Base-by-base conservation (phyloP, 106 monocot species). In the Agapanthus africanus region DNA sequence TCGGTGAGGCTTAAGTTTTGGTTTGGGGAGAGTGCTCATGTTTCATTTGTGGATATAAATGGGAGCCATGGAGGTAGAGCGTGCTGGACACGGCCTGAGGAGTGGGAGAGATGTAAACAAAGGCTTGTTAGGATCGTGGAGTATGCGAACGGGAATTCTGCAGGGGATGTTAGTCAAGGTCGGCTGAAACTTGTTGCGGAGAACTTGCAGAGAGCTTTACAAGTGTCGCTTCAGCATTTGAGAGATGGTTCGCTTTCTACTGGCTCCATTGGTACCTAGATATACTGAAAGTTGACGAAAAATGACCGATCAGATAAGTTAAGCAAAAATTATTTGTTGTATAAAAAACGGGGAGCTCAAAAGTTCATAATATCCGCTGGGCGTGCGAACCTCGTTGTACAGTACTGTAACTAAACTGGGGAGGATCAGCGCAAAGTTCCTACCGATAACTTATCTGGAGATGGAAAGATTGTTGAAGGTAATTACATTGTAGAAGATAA, bases 61-160 rank as follows among this genome's bases (percentile, higher is more conserved):
- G 99, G 99, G 36, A 99, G 99, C 69, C 99, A 99, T 77, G 93
- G 92, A n/a, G 92, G 99, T 15, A 80, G 82, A 79, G 84, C 93
- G 27, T 99, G 99, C 62, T 93, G 87, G 90, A 69, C 74, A 5
- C 77, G 82, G 23, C 73, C 72, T 2, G 99, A 99, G 34, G 99
- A 99, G 39, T 99, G 99, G 97, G 99, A 99, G 41, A 89, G 74
- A 77, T 99, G 90, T 79, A 93, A 82, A 68, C 93, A 90, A 21
- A 87, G 87, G 71, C 70, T 93, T 6, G 75, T 79, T 0, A 82
- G 90, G 65, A 71, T 83, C 6, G 89, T 87, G 41, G 97, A 99
- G 14, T 76, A 68, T 81, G 78, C 79, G 6, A 99, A 78, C 66
- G 83, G 82, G 23, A 81, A 38, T 70, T 70, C 82, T 52, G 63